phyloP scores from a whole-genome alignment of 2,329 filamentous ascomycete genomes.

The Phialophora expanda region DNA sequence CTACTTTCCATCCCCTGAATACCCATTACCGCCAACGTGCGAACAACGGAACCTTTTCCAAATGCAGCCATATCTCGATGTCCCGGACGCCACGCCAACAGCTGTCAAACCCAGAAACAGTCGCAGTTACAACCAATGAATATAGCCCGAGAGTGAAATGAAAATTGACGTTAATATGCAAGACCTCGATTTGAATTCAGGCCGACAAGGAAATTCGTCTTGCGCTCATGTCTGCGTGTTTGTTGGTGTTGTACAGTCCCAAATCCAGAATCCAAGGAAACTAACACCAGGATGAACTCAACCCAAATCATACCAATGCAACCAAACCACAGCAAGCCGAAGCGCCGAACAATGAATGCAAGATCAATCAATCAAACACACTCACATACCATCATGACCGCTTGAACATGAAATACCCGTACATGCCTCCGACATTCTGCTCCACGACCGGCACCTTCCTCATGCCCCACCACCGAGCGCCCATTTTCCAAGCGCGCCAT shows the following conservation, averaged over 20 bases:
- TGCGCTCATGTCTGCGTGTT: neutral
- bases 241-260: neutral
- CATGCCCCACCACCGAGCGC: constrained; percentile 83
- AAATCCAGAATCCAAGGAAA: neutral
- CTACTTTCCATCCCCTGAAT: too few species aligned
- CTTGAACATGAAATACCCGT: constrained; percentile 66
- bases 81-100: neutral
- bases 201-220: neutral
- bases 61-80: too few species aligned
- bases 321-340: neutral
- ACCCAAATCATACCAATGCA: too few species aligned
- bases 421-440: constrained; percentile 63
- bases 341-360: neutral
- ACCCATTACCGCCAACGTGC: too few species aligned
- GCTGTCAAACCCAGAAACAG: neutral
- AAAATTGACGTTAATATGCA: neutral
- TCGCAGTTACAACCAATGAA: neutral
- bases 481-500: constrained; percentile 77
- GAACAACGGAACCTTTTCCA: too few species aligned
- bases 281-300: too few species aligned
- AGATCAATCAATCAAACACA: neutral
- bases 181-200: neutral
- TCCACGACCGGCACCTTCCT: constrained; percentile 66
- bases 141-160: too few species aligned
- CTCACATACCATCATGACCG: constrained; percentile 39